Conservation (phyloP, 805 yeast species). For the Jamesozyma rosinii region DNA sequence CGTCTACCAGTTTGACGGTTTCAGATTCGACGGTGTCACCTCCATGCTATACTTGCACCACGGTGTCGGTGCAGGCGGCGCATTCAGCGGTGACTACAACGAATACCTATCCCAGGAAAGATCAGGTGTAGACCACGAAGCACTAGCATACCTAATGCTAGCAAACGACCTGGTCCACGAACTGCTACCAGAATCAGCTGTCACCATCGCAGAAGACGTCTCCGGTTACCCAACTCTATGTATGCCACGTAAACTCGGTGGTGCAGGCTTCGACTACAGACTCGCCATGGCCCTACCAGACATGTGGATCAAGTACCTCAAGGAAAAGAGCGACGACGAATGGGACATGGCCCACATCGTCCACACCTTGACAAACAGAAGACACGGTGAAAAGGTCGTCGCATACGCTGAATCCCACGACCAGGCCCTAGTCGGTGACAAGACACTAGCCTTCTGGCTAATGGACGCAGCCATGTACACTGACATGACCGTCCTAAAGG, state of each 20-base stretch:
- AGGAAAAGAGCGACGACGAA: slow-evolving; percentile 75
- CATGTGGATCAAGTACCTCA: slow-evolving; percentile 94
- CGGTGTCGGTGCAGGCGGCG: slow-evolving; percentile 74
- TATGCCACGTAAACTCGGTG: slow-evolving; percentile 62
- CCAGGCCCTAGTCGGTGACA: slow-evolving; percentile 96
- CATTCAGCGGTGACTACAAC: slow-evolving; percentile 84
- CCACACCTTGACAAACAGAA: slow-evolving; percentile 75
- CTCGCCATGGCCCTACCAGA: slow-evolving; percentile 97
- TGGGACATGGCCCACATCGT: slow-evolving; percentile 84
- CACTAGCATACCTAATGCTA: slow-evolving; percentile 75
- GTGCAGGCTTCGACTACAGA: slow-evolving; percentile 89
- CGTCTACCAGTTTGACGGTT: slow-evolving; percentile 84
- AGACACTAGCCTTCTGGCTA: slow-evolving; percentile 92
- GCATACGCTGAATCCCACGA: slow-evolving; percentile 93
- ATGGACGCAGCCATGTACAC: slow-evolving; percentile 99
- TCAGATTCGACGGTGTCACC: slow-evolving; percentile 94
- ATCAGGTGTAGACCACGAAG: slow-evolving; percentile 76
- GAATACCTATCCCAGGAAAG: slow-evolving; percentile 70
- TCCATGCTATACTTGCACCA: slow-evolving; percentile 87
- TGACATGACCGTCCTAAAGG: slow-evolving; percentile 73
- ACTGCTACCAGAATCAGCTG: slow-evolving; percentile 43
- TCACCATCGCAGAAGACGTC: slow-evolving; percentile 92
- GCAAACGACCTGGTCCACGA: slow-evolving; percentile 72
- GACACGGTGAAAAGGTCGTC: slow-evolving; percentile 81
- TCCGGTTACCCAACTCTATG: slow-evolving; percentile 96